Evolutionary conservation across 2,329 filamentous ascomycete species (phyloP).

Genomic region (Aspergillus bombycis): DNA sequence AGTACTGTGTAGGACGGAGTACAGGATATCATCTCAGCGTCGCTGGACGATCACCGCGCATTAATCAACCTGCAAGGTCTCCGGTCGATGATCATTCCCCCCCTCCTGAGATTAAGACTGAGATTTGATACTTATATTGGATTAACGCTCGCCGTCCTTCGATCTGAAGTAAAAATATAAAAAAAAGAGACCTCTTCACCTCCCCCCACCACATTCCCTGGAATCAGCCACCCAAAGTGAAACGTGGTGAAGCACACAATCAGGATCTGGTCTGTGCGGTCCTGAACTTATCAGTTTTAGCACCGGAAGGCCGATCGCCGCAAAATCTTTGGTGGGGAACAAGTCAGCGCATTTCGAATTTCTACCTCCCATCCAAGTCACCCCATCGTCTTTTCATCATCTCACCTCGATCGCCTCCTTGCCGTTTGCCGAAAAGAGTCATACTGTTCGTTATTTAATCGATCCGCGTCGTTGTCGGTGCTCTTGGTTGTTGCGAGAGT

Average conservation of each 20-base stretch:
- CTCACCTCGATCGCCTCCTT: conserved; percentile 3
- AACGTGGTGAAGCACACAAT: conserved; percentile 4
- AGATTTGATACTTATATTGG: too few species aligned
- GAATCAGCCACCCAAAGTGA: not conserved
- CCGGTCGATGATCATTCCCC: not conserved
- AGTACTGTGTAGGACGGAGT: conserved; percentile 4
- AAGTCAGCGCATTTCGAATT: conserved; percentile 18
- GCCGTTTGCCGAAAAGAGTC: not conserved
- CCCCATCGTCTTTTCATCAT: conserved; percentile 14
- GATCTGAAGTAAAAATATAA: too few species aligned
- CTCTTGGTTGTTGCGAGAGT: conserved; percentile 4
- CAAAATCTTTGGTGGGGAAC: conserved; percentile 32
- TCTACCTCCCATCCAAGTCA: conserved; percentile 16
- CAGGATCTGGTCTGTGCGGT: conserved; percentile 22
- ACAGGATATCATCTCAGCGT: not conserved
- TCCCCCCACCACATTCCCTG: not conserved
- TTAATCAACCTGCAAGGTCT: not conserved
- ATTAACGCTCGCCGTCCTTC: too few species aligned
- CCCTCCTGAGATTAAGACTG: not conserved
- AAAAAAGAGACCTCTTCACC: too few species aligned
- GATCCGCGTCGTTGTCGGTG: not conserved
- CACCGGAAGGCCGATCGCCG: conserved; percentile 28
- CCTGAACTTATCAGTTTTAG: conserved; percentile 13
- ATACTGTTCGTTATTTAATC: not conserved
- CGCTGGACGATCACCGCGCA: not conserved